A percentile compares a stretch with the other conserved stretches of the same genome.
These are phyloP conservation scores for Mrakia hoshinonis DNA, from an alignment of 768 basidiomycete genomes.

Conservation along the genomic window DNA sequence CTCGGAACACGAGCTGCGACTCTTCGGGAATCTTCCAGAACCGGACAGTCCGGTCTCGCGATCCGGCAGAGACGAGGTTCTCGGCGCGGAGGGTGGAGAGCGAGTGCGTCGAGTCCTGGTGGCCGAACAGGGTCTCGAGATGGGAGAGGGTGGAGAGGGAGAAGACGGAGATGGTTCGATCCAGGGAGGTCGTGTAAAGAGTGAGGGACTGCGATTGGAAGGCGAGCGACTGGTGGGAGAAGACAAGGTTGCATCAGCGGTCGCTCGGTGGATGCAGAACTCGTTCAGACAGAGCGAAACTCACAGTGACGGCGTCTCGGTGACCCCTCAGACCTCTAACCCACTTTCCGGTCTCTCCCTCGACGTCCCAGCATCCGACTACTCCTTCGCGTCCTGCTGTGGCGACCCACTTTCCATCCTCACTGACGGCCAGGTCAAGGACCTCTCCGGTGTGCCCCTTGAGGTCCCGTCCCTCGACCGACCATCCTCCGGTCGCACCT, in stretches of 20 bases:
- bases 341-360: conserved; percentile 59
- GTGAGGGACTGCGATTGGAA: conserved; percentile 45
- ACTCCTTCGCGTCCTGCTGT: conserved; percentile 77
- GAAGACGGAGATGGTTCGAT: conserved; percentile 53
- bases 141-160: conserved; percentile 66
- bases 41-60: conserved; percentile 78
- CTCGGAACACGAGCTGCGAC: conserved; percentile 88
- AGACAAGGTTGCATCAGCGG: too few species aligned
- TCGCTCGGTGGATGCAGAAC: too few species aligned
- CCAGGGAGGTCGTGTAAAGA: conserved; percentile 74
- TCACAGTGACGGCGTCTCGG: conserved; percentile 58
- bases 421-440: conserved; percentile 68
- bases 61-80: conserved; percentile 76
- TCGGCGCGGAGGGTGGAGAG: conserved; percentile 76
- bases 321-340: conserved; percentile 71
- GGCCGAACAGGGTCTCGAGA: conserved; percentile 93
- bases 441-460: conserved; percentile 83
- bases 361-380: conserved; percentile 74
- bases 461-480: conserved; percentile 28
- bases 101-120: conserved; percentile 75
- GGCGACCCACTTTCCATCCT: conserved; percentile 73
- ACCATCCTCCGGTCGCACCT: conserved; percentile 35
- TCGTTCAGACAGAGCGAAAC: conserved; percentile 40
- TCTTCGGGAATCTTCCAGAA: conserved; percentile 97
- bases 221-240: conserved; percentile 14